Base-by-base conservation (phyloP, 331 rosid species). In the Acacia pycnantha region DNA sequence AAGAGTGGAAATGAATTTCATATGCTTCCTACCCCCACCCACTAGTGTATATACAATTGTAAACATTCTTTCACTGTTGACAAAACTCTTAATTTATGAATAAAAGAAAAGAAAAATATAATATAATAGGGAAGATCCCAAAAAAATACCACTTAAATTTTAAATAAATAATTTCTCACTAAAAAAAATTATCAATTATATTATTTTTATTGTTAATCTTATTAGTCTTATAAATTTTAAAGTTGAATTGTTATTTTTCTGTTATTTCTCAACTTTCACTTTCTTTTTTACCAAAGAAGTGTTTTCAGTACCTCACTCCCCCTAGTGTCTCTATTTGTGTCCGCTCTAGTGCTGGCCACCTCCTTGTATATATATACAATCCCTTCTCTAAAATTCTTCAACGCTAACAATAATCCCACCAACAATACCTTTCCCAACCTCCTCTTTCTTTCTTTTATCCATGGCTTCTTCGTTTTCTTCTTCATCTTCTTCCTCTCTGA, bases 401-500 rank as follows among this genome's bases (percentile, higher is more conserved):
- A 65, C 22, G 7, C 26, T 24, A 33, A 3, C 54, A 33, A 31
- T 24, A 14, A 16, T 2, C 69, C 40, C 41, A 29, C 43, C 11
- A 64, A 16, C 70, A 64, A 14, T 64, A 15, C 21, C 22, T 64
- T 64, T 64, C 6, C n/a, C 4, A 29, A 2, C 19, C 44, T 46
- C 24, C 58, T 47, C 51, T 74, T 51, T 67, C 46, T 8, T 41
- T 41, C 53, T 53, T 77, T 14, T 62, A 79, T 19, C 66, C 47
- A 81, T 82, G 83, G 77, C 70, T 77, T 61, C 89, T 54, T 82
- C 86, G 41, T 76, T 3, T 74, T 68, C 26, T 53, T 81, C 70
- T 74, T 68, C 90, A 29, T 79, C 71, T 67, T 68, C 89, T 62
- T 82, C 85, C 53, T 74, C 89, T 59, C 69, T 86, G 0, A 47